Evolutionary conservation across 1,284 basidiomycete genomes (phyloP).

Genomic region (Austroboletus niveus): DNA sequence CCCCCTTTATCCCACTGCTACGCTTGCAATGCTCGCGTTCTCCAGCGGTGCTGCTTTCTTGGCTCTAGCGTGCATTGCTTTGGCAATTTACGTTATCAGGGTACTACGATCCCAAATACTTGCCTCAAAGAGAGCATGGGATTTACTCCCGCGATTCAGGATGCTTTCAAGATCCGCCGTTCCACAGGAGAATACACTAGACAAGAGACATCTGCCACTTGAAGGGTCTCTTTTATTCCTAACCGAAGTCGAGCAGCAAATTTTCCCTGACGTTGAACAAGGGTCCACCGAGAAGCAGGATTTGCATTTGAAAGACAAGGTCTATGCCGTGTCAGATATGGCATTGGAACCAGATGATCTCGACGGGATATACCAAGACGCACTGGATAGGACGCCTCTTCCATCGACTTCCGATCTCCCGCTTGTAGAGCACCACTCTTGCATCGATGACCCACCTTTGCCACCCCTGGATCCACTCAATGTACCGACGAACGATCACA

Average conservation of each 20-base stretch:
- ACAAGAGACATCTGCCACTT: background rate
- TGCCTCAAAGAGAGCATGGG: slow-evolving; percentile 33
- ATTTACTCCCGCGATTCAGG: slow-evolving; percentile 35
- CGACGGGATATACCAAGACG: slow-evolving; percentile 41
- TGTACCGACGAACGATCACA: slow-evolving; percentile 13
- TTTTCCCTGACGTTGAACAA: slow-evolving; percentile 5
- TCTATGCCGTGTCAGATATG: slow-evolving; percentile 17
- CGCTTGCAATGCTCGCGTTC: slow-evolving; percentile 35
- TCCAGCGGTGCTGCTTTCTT: slow-evolving; percentile 39
- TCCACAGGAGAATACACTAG: background rate
- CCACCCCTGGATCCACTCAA: slow-evolving; percentile 5
- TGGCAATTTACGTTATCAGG: slow-evolving; percentile 36
- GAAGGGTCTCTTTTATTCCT: slow-evolving; percentile 1
- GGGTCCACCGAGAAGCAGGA: slow-evolving; percentile 1
- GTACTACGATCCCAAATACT: slow-evolving; percentile 33
- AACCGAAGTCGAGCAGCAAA: slow-evolving; percentile 1
- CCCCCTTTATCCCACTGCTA: background rate
- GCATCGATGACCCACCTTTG: slow-evolving; percentile 12
- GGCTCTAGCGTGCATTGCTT: slow-evolving; percentile 35
- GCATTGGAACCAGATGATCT: slow-evolving; percentile 23
- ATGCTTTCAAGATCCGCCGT: slow-evolving; percentile 12
- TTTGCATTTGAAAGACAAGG: slow-evolving; percentile 4
- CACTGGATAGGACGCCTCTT: slow-evolving; percentile 29
- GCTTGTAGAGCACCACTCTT: slow-evolving; percentile 8
- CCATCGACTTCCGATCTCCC: slow-evolving; percentile 20